Evolutionary conservation across 768 basidiomycete genomes (phyloP), one percentile per base, ranked within the genome.

Genomic region (Lentinula boryana): DNA sequence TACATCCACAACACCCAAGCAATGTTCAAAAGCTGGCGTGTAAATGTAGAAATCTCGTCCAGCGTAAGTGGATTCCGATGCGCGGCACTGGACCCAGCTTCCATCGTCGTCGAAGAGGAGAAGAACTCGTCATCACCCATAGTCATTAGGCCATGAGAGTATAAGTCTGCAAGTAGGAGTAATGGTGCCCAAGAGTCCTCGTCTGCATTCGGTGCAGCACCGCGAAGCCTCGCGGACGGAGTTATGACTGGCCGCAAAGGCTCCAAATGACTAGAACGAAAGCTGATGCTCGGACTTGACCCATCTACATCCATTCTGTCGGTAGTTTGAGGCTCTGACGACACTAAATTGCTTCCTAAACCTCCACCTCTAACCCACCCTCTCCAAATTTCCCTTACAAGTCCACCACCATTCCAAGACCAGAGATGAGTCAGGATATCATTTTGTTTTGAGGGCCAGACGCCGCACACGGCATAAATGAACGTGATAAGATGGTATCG

Each of bases 61-160:
- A 95, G 70, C 0, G 80, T 78, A 1, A 98, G 80, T 0, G 95
- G 90, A 63, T 95, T 96, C 18, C 86, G 76, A n/a, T 77, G 69
- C 4, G 74, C 67, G 15, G 67, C 56, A 10, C 66, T 57, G 16
- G 68, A 64, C 12, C 64, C 54, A 21, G 66, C 60, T 31, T 49
- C 31, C 46, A 56, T 33, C 41, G 50, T 6, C 13, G 27, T 12
- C 3, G 58, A 64, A 51, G 73, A 64, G 9, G 67, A 68, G 69
- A 97, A 97, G 76, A 98, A 98, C 70, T 98, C 97, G 72, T 98
- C 96, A 66, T 99, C 97, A 1, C 92, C 92, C 82, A 98, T 91
- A 0, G 94, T 94, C 35, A 93, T 78, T 35, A 98, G 81, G 1
- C 87, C 83, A 62, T 95, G 90, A 2, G 85, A 81, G 71, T 97